Base-by-base conservation (phyloP, 2,329 filamentous ascomycete genomes). In the Arthrobotrys sphaeroides region DNA sequence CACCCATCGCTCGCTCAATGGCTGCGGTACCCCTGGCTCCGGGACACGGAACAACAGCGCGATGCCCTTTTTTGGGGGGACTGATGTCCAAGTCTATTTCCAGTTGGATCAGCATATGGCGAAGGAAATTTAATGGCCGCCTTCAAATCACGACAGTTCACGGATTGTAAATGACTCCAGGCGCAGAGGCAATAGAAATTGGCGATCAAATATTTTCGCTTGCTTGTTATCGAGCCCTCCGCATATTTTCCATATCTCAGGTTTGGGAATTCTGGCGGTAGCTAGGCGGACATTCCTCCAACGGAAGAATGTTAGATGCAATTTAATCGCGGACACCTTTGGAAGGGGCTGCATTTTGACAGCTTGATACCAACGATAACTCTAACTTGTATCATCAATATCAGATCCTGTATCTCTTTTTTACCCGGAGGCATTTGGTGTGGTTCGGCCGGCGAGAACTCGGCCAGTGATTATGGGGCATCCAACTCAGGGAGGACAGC, bases 171-270 rank as follows among this genome's bases (percentile, higher is more conserved):
- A 55, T 62, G 67, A 69, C 69, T 57, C 64, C 40, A 75, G 59
- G 72, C 64, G 49, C 57, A 64, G 62, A 33, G 18, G 64, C 40
- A 68, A 65, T 69, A 65, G 64, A 69, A 75, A 64, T 36, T 65
- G 72, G 64, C 59, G 59, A 69, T 69, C 72, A 69, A 68, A 69
- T 75, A 75, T 67, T 69, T 57, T 75, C 59, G 47, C 59, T 75
- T 75, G 33, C n/a, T 53, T 67, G 10, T 62, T 69, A 75, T 75
- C 64, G 38, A 60, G 16, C 24, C 47, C 64, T 60, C 72, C 72
- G 72, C 72, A 75, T 75, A 69, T 65, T 69, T 65, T 33, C 36
- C 24, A 51, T 61, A 74, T 62, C 62, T 67, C 61, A 51, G 33
- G 12, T 45, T 45, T 33, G 36, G 36, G 62, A 62, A 69, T 69